Evolutionary conservation across 768 basidiomycete genomes (phyloP).

Genomic region (Lactarius pseudohatsudake): DNA sequence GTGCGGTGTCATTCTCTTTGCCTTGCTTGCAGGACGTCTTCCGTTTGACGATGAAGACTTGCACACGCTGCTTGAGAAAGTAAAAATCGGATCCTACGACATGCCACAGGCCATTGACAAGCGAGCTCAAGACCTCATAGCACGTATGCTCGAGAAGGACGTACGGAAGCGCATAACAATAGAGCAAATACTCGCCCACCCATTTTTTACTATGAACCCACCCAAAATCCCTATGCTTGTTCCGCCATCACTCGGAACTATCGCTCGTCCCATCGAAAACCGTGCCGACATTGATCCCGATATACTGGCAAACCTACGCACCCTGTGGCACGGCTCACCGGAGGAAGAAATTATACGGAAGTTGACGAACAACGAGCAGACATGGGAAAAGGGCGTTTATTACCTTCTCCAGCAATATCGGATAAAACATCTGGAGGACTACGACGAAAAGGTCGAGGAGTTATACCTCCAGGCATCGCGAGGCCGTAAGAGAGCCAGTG

Average conservation of each 20-base stretch:
- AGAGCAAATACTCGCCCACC: constrained; percentile 74
- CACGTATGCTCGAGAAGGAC: constrained; percentile 78
- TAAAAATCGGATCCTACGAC: constrained; percentile 67
- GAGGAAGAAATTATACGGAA: constrained; percentile 73
- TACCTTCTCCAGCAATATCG: constrained; percentile 86
- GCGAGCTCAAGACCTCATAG: constrained; percentile 73
- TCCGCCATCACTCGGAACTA: constrained; percentile 62
- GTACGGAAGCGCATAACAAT: constrained; percentile 77
- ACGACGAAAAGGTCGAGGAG: constrained; percentile 48
- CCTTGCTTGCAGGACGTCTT: constrained; percentile 81
- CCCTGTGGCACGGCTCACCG: constrained; percentile 83
- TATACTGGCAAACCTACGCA: constrained; percentile 85
- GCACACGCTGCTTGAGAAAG: constrained; percentile 72
- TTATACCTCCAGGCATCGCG: constrained; percentile 36
- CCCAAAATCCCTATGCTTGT: constrained; percentile 45
- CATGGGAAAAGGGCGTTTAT: constrained; percentile 97
- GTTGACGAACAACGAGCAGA: constrained; percentile 64
- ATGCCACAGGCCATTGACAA: constrained; percentile 72
- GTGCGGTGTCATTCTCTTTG: constrained; percentile 90
- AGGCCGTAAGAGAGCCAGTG: constrained; percentile 39
- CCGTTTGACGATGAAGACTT: constrained; percentile 93
- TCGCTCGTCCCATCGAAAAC: constrained; percentile 65
- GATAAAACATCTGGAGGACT: constrained; percentile 68
- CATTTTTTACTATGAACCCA: constrained; percentile 65
- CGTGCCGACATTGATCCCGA: constrained; percentile 77